phyloP scores from a whole-genome alignment of 805 yeast species.

The Schwanniomyces vanrijiae region DNA sequence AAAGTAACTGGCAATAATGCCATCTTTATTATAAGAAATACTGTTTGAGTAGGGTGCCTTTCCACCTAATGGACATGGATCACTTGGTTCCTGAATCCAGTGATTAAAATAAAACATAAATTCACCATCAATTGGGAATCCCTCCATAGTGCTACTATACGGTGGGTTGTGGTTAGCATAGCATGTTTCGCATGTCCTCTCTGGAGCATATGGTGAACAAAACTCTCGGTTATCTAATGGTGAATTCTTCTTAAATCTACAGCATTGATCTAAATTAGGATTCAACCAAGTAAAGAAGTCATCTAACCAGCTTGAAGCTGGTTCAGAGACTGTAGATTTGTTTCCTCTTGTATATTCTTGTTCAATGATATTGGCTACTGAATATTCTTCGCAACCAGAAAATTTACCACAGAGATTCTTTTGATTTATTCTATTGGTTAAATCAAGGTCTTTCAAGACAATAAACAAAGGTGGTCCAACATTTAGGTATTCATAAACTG shows the following conservation, averaged over 20 bases:
- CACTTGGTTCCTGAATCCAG: conserved; percentile 85
- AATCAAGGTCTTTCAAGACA: conserved; percentile 68
- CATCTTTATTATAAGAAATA: conserved; percentile 41
- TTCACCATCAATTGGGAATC: conserved; percentile 71
- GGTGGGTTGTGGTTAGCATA: conserved; percentile 55
- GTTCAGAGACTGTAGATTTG: conserved; percentile 69
- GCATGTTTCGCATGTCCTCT: conserved; percentile 74
- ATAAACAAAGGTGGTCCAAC: conserved; percentile 93
- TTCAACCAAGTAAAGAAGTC: conserved; percentile 85
- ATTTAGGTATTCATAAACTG: conserved; percentile 68
- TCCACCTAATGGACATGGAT: conserved; percentile 94
- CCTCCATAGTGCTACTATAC: conserved; percentile 75
- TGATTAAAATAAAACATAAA: conserved; percentile 71
- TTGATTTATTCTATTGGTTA: conserved; percentile 63
- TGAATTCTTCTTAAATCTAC: conserved; percentile 59
- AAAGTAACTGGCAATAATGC: conserved; percentile 62
- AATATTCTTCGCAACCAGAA: conserved; percentile 76
- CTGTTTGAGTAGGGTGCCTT: conserved; percentile 83
- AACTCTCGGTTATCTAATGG: conserved; percentile 37
- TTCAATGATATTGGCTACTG: conserved; percentile 77
- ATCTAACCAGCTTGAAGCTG: conserved; percentile 91
- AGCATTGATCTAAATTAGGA: conserved; percentile 84
- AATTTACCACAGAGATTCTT: conserved; percentile 83
- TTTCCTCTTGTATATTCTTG: conserved; percentile 75
- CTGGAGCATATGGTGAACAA: conserved; percentile 67